Evolutionary conservation across 2,329 filamentous ascomycete genomes (phyloP).

Genomic region (Stenocarpella maydis): DNA sequence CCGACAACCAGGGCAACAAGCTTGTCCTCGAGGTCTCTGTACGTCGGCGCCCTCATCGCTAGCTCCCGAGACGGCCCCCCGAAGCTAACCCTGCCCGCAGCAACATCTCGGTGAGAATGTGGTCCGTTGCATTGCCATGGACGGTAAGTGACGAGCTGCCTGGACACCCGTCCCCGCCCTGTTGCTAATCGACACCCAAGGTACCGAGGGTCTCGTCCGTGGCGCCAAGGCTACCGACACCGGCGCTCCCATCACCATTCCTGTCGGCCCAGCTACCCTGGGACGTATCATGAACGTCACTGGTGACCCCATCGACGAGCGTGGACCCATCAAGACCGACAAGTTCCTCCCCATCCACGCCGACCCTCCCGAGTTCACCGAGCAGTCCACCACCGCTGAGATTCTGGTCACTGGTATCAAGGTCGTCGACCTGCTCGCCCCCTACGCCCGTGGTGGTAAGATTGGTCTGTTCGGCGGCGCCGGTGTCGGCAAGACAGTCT

Average conservation of each 20-base stretch:
- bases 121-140: conserved; percentile 99
- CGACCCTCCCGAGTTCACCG: conserved; percentile 89
- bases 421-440: conserved; percentile 98
- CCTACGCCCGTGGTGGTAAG: conserved; percentile 99
- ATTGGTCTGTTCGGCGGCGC: conserved; percentile 99
- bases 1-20: conserved; percentile 90
- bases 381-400: conserved; percentile 96
- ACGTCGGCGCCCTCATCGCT: conserved; percentile 50
- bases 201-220: conserved; percentile 99
- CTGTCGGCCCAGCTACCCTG: conserved; percentile 90
- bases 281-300: conserved; percentile 99
- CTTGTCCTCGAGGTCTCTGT: conserved; percentile 96
- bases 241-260: conserved; percentile 93
- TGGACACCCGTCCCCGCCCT: neutral
- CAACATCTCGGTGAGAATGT: conserved; percentile 99
- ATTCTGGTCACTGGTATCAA: conserved; percentile 99
- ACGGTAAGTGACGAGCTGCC: conserved; percentile 73
- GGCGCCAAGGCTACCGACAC: conserved; percentile 86
- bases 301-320: conserved; percentile 99
- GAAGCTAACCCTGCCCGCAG: conserved; percentile 60
- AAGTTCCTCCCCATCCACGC: conserved; percentile 92
- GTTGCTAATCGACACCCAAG: conserved; percentile 53
- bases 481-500: conserved; percentile 99
- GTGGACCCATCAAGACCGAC: conserved; percentile 94
- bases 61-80: neutral